phyloP scores from a whole-genome alignment of 345 rosid species.

The Gossypium thurberi region DNA sequence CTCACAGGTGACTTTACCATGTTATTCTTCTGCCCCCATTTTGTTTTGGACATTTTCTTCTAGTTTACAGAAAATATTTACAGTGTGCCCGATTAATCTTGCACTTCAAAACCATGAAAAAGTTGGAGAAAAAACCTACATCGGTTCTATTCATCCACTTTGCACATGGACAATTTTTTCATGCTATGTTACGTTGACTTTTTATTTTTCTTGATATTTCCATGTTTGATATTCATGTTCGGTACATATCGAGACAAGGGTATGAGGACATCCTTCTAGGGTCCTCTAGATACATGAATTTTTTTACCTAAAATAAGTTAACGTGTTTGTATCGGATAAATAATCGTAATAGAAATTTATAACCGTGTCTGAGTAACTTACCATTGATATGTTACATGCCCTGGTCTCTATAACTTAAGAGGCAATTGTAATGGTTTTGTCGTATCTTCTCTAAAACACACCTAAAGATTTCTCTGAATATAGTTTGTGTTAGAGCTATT shows the following conservation, averaged over 20 bases:
- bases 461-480: neutral
- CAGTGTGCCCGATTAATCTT: neutral
- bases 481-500: neutral
- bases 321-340: neutral
- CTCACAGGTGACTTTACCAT: conserved; percentile 46
- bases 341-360: neutral
- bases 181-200: neutral
- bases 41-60: neutral
- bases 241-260: neutral
- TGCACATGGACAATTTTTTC: neutral
- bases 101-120: neutral
- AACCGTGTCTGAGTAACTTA: neutral
- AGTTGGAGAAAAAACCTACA: neutral
- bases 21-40: neutral
- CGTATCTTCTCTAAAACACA: neutral
- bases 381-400: neutral
- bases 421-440: neutral
- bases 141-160: neutral
- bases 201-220: neutral
- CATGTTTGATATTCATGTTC: neutral
- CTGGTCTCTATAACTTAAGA: neutral
- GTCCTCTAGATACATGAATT: neutral
- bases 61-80: neutral
- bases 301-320: neutral
- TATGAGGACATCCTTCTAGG: neutral